Conservation (phyloP, 1,284 basidiomycete genomes). For the Pulveroboletus sp. region DNA sequence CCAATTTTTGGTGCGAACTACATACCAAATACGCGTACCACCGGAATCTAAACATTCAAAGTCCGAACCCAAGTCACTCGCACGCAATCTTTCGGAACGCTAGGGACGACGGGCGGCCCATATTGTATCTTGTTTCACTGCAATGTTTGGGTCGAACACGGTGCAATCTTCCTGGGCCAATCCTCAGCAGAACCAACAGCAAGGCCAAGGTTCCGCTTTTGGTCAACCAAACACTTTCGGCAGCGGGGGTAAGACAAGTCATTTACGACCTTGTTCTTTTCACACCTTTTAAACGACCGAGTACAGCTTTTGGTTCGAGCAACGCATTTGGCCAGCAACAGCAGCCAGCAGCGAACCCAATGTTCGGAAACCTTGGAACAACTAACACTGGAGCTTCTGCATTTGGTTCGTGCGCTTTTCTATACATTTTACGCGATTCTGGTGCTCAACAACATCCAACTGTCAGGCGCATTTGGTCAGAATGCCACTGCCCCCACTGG, state of each 20-base stretch:
- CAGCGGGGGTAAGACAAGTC: constrained; percentile 38
- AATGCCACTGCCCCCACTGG: constrained; percentile 37
- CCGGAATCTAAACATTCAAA: constrained; percentile 13
- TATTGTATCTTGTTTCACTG: constrained; percentile 20
- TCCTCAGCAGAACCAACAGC: constrained; percentile 50
- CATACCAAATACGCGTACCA: constrained; percentile 17
- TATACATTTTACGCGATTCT: constrained; percentile 8
- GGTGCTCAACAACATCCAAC: constrained; percentile 15
- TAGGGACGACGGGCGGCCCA: constrained; percentile 23
- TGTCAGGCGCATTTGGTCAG: constrained; percentile 56
- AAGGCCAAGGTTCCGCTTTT: constrained; percentile 40
- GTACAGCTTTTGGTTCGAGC: constrained; percentile 42
- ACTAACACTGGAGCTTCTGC: constrained; percentile 40
- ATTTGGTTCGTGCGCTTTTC: constrained; percentile 51
- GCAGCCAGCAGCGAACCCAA: constrained; percentile 69
- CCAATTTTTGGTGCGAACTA: constrained; percentile 11
- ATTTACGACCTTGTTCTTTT: constrained; percentile 33
- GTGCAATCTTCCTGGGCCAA: constrained; percentile 62
- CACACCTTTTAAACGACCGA: constrained; percentile 26
- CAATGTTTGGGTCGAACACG: constrained; percentile 55
- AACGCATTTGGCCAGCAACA: constrained; percentile 48
- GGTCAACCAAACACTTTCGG: constrained; percentile 49
- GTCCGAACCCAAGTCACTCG: constrained; percentile 22
- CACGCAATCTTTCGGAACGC: constrained; percentile 13
- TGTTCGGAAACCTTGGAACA: constrained; percentile 63